A percentile compares a stretch with the other conserved stretches of the same genome.
Conservation (phyloP, 768 basidiomycete species). For the Psilocybe sp. region DNA sequence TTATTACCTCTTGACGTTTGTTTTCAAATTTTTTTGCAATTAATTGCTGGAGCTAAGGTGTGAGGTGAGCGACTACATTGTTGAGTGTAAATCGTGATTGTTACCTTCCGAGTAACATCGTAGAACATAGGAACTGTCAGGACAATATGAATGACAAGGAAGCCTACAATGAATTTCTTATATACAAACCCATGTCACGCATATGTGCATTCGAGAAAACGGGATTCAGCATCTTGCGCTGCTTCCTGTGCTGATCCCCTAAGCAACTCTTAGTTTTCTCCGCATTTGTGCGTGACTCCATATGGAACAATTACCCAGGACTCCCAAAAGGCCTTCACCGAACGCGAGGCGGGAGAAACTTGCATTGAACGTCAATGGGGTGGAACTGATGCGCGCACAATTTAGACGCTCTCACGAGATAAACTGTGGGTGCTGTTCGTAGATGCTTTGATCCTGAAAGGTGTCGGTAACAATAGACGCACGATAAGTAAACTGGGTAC, state of each 20-base stretch:
- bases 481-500: too few species aligned
- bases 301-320: background rate
- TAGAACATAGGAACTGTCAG: conserved; percentile 31
- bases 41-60: conserved; percentile 22
- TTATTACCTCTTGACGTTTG: conserved; percentile 31
- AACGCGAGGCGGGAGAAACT: background rate
- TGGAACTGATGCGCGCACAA: conserved; percentile 1
- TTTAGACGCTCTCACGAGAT: conserved; percentile 22
- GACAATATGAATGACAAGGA: background rate
- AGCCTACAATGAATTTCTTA: background rate
- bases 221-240: conserved; percentile 42
- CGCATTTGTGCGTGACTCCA: background rate
- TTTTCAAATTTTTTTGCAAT: conserved; percentile 19
- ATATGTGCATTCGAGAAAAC: conserved; percentile 40
- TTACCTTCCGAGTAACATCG: conserved; percentile 25
- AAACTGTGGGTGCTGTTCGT: too few species aligned
- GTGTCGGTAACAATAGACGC: too few species aligned
- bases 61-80: background rate
- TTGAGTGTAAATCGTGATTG: background rate
- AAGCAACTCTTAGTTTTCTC: background rate
- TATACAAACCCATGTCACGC: conserved; percentile 31
- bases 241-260: conserved; percentile 41
- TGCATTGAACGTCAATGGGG: background rate
- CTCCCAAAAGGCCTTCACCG: background rate
- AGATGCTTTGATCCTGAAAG: too few species aligned